Evolutionary conservation across 305 asterid genomes (phyloP).

Genomic region (Coffea humblotiana): DNA sequence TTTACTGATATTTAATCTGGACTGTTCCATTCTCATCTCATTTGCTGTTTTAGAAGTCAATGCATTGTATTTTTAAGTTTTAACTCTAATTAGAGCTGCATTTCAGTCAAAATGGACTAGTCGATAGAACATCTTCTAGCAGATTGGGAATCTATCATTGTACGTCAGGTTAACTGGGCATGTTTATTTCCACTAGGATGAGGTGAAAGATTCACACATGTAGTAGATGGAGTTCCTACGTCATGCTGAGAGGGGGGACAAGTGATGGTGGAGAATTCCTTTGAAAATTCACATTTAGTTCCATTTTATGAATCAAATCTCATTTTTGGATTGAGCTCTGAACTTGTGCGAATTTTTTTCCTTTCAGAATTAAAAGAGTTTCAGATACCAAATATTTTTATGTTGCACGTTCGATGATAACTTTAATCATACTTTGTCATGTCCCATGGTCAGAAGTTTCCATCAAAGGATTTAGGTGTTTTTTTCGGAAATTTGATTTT

Average conservation of each 20-base stretch:
- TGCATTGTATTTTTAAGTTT: background rate
- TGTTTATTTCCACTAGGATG: background rate
- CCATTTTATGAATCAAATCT: background rate
- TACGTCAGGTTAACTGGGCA: background rate
- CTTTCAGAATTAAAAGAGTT: too few relatives aligned
- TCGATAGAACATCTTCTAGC: background rate
- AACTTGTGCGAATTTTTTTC: too few relatives aligned
- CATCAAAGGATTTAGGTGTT: too few relatives aligned
- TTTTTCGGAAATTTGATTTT: too few relatives aligned
- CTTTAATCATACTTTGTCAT: too few relatives aligned
- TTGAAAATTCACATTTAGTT: too few relatives aligned
- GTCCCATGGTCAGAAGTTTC: too few relatives aligned
- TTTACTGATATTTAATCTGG: too few relatives aligned
- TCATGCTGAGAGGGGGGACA: background rate
- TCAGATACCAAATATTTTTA: background rate
- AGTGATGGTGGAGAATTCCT: background rate
- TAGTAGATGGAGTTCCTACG: background rate
- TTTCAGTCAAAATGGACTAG: background rate
- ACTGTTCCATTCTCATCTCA: background rate
- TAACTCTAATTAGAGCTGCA: background rate
- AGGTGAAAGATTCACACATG: background rate
- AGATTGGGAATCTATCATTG: background rate
- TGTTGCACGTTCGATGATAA: background rate
- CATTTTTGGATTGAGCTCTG: background rate
- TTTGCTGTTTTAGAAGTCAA: background rate